A percentile compares a stretch with the other conserved stretches of the same genome.
Conservation (phyloP, 2,329 filamentous ascomycete genomes). For the Leptographium wingfieldii region DNA sequence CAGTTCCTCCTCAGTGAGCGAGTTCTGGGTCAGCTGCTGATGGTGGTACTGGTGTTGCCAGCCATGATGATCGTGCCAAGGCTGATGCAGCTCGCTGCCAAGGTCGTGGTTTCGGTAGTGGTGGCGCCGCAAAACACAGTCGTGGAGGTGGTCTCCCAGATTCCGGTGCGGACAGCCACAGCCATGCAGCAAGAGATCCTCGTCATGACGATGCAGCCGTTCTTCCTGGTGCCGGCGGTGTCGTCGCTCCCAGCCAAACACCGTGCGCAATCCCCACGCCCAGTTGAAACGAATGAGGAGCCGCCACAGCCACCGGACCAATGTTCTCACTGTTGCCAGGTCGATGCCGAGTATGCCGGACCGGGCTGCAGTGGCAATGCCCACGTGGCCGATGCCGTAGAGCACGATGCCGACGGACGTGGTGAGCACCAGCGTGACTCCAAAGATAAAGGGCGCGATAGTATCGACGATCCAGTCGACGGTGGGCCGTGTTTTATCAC, state of each 20-base stretch:
- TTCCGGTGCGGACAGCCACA: background rate
- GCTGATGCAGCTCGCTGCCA: background rate
- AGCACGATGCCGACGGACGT: constrained; percentile 7
- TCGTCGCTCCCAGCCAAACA: background rate
- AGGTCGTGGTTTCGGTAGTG: background rate
- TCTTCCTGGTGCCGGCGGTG: background rate
- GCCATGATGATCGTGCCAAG: background rate
- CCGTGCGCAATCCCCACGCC: constrained; percentile 6
- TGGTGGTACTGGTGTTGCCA: background rate
- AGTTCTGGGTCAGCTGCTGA: background rate
- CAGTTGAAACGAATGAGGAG: constrained; percentile 7
- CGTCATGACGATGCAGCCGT: background rate
- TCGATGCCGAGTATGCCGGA: constrained; percentile 9
- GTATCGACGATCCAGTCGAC: background rate
- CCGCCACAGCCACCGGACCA: constrained; percentile 2
- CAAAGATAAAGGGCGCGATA: constrained; percentile 8
- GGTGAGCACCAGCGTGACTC: constrained; percentile 3
- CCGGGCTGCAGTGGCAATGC: constrained; percentile 1
- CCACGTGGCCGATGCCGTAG: constrained; percentile 8
- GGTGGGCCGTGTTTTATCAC: background rate
- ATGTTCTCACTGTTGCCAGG: constrained; percentile 3
- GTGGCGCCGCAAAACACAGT: background rate
- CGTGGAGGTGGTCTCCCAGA: background rate
- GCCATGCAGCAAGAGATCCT: background rate
- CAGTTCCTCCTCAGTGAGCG: background rate